Evolutionary conservation across 306 rosid species (phyloP), one percentile per base, ranked within the genome.

Genomic region (Mimosa bimucronata): DNA sequence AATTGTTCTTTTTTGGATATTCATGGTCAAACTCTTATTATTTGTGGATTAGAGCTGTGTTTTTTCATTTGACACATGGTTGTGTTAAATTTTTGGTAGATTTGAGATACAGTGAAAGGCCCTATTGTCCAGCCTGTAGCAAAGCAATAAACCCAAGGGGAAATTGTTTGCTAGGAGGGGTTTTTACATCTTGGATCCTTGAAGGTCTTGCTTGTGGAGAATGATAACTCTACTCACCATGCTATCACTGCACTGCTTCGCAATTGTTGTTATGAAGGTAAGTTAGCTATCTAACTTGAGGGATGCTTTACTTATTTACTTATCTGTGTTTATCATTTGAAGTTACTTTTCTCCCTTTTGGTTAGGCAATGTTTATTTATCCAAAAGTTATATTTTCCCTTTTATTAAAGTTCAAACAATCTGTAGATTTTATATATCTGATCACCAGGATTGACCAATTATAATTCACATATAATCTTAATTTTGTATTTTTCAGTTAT

Each of bases 231-330:
- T 71, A 92, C 98, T 9, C 98, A 97, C 69, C 96, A 87, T 67
- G 81, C 92, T 71, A 96, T 92, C 69, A 81, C 94, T 55, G 98
- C 98, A 30, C 85, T 92, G 82, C 98, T 94, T 77, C 93, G 93
- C 66, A 92, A 90, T 84, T 94, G 97, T 87, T 86, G 97, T 79
- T 94, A 90, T 86, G 98, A 94, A 92, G 98, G 97, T 84, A 38
- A 60, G 86, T n/a, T 75, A 66, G 4, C 71, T 73, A 37, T 52
- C 16, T 19, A 3, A 30, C 12, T 52, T 25, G 37, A 15, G 6
- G 53, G 60, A 57, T 74, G 15, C 60, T 58, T 37, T 38, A 66
- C 48, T 50, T 71, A 45, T 48, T 46, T 45, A 26, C 16, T 16
- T 16, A 58, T 58, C 28, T 23, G 66, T 58, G 66, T 58, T 58